Percentiles rank a stretch among this genome's conserved stretches.
phyloP scores from a whole-genome alignment of 2,329 filamentous ascomycete species.

The Fusarium luffae region DNA sequence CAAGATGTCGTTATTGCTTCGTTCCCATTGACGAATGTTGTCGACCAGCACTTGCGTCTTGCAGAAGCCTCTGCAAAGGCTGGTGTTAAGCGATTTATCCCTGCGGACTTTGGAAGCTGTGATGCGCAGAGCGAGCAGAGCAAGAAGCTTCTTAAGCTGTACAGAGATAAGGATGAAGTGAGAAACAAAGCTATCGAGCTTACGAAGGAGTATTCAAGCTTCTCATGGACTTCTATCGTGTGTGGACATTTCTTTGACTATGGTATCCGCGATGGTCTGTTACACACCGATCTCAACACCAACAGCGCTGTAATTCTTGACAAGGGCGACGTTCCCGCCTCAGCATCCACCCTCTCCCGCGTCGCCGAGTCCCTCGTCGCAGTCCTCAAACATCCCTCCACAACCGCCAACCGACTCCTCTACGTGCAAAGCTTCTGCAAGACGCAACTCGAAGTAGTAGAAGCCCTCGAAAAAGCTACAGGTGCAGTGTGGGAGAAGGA shows the following conservation, averaged over 20 bases:
- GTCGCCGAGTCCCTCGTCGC: conserved; percentile 62
- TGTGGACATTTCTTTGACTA: conserved; percentile 63
- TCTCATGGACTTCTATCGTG: conserved; percentile 64
- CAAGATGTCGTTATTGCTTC: conserved; percentile 67
- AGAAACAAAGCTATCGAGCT: conserved; percentile 48
- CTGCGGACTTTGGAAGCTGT: conserved; percentile 65
- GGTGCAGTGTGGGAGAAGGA: conserved; percentile 53
- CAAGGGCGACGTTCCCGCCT: conserved; percentile 61
- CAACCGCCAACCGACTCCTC: conserved; percentile 63
- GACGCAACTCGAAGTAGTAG: conserved; percentile 61
- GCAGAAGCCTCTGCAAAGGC: conserved; percentile 69
- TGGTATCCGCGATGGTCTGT: conserved; percentile 53
- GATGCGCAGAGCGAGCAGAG: conserved; percentile 52
- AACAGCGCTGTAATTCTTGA: conserved; percentile 61
- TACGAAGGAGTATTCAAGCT: conserved; percentile 48
- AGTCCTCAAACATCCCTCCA: conserved; percentile 59
- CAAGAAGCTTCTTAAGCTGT: conserved; percentile 48
- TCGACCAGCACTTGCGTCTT: conserved; percentile 59
- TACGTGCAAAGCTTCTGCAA: conserved; percentile 59
- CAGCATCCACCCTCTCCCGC: conserved; percentile 59
- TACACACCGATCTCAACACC: conserved; percentile 58
- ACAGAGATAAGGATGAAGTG: conserved; percentile 51
- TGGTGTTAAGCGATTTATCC: conserved; percentile 70
- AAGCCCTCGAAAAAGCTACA: conserved; percentile 62
- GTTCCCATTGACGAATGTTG: conserved; percentile 55